Percentiles rank a stretch among this genome's conserved stretches.
Conservation (phyloP, 331 rosid species). For the Quercus tomentella region DNA sequence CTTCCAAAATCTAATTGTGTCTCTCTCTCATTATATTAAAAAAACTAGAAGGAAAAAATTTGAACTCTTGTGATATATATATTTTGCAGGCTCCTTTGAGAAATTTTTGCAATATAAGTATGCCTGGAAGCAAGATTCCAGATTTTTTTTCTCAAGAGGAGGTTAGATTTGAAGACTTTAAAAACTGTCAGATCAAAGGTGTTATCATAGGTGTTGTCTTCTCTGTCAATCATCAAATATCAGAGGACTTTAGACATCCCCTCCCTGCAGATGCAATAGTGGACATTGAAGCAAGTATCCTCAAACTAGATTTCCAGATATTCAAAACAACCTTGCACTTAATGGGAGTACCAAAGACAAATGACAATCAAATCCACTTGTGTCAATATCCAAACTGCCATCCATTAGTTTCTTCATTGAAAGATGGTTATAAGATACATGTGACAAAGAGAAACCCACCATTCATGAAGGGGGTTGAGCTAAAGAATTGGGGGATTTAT, state of each 20-base stretch:
- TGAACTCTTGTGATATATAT: background rate
- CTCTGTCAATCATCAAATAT: conserved; percentile 38
- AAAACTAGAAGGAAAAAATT: background rate
- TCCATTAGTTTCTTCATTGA: conserved; percentile 28
- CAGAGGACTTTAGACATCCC: conserved; percentile 16
- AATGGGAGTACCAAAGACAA: conserved; percentile 43
- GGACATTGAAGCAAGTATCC: conserved; percentile 40
- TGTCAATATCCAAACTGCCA: conserved; percentile 29
- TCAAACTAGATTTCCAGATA: conserved; percentile 15
- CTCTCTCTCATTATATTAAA: background rate
- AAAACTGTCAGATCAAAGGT: conserved; percentile 38
- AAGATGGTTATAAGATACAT: conserved; percentile 32
- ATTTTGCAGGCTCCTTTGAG: conserved; percentile 45
- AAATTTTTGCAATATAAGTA: conserved; percentile 41
- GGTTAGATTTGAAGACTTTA: conserved; percentile 32
- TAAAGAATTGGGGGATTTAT: conserved; percentile 47
- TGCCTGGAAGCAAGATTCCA: conserved; percentile 61
- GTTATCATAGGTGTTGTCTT: conserved; percentile 41
- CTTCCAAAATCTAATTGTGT: background rate
- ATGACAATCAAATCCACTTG: conserved; percentile 47
- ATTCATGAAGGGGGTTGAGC: conserved; percentile 30
- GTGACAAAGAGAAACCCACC: conserved; percentile 42
- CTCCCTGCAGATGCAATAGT: conserved; percentile 15
- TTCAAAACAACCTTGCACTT: conserved; percentile 20
- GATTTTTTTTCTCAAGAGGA: conserved; percentile 42